Evolutionary conservation across 768 basidiomycete species (phyloP), one percentile per base, ranked within the genome.

Genomic region (Hericium alpestre): DNA sequence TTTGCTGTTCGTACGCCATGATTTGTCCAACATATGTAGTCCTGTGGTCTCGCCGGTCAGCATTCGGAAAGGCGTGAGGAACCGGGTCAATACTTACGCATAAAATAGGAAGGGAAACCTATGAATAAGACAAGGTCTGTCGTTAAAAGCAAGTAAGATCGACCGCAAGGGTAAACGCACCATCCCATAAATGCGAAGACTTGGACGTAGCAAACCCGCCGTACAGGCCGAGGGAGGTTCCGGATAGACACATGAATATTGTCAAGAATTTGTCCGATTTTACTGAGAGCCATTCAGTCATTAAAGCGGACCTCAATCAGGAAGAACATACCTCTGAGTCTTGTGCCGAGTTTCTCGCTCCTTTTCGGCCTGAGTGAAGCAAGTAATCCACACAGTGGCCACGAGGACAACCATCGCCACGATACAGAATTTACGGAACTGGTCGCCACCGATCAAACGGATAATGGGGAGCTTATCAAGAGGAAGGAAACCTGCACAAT

Each of bases 41-140:
- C 15, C 90, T 91, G 57, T 20, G 9, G 2, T 46, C n/a, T n/a
- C n/a, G 23, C 22, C n/a, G 16, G 13, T 46, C 43, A 46, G n/a
- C 22, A 25, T 25, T 46, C 22, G 48, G 9, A 8, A 38, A 40
- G 40, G 2, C 10, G 41, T 51, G 59, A 43, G 55, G 38, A 13
- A 6, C 49, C 37, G 49, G 20, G 12, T 18, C n/a, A 12, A 37
- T 41, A 70, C 83, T 56, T 69, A 87, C 87, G 90, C 81, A 64
- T 92, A 93, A 71, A 97, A 96, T 41, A 96, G 75, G 75, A 93
- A 97, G 1, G 94, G 94, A 66, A 97, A 97, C 91, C 88, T 87
- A 47, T 12, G 32, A 16, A 25, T 23, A 49, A 56, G 25, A 25
- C 16, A 2, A 51, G 10, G 18, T 37, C 16, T n/a, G n/a, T 25